Conservation (phyloP, 768 basidiomycete genomes). For the Cystobasidium ongulense region DNA sequence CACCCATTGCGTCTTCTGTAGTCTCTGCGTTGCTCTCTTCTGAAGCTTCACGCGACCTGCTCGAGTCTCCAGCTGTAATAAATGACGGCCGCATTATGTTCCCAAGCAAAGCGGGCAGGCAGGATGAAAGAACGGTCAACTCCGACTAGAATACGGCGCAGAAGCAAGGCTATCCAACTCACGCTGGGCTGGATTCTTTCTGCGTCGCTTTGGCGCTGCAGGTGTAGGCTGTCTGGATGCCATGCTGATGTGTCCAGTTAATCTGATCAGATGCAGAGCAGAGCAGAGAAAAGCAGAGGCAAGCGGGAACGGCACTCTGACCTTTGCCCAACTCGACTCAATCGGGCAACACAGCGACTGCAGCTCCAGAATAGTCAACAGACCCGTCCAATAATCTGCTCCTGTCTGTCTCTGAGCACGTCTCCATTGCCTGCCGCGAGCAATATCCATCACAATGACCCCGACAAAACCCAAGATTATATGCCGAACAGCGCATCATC, state of each 20-base stretch:
- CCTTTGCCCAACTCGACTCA: no score
- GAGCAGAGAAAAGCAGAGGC: neutral
- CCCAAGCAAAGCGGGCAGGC: neutral
- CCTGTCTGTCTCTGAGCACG: no score
- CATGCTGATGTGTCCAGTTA: neutral
- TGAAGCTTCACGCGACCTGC: constrained; percentile 23
- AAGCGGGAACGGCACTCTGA: neutral
- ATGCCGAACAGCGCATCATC: no score
- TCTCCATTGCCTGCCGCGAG: no score
- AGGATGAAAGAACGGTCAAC: no score
- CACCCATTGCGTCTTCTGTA: constrained; percentile 28
- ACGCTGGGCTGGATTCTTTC: constrained; percentile 26
- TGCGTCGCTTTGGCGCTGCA: constrained; percentile 10
- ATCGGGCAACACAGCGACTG: no score
- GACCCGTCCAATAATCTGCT: no score
- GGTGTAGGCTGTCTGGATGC: constrained; percentile 4
- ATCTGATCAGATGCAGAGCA: neutral
- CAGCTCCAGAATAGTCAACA: no score
- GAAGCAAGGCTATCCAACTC: neutral
- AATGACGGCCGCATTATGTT: neutral
- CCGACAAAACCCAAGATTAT: no score
- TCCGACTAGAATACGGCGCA: no score
- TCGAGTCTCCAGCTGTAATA: constrained; percentile 23
- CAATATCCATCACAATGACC: no score
- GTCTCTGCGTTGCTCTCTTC: constrained; percentile 29